A percentile compares a stretch with the other conserved stretches of the same genome.
phyloP scores from a whole-genome alignment of 805 yeast species.

The Brettanomyces custersianus region DNA sequence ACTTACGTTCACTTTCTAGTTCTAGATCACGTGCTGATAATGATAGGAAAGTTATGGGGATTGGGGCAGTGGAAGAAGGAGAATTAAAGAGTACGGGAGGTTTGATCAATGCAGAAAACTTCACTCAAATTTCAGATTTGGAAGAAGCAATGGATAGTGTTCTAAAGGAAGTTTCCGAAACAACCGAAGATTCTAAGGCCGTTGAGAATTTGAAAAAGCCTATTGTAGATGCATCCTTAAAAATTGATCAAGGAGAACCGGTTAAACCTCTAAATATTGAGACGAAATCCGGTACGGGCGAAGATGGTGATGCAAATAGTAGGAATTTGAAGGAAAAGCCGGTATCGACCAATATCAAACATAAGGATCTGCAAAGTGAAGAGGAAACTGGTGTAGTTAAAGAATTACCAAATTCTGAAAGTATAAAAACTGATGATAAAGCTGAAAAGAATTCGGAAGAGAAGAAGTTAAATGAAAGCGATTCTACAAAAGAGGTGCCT shows the following conservation, averaged over 20 bases:
- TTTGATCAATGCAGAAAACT: constrained; percentile 39
- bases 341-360: too few species aligned
- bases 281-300: too few species aligned
- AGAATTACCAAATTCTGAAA: too few species aligned
- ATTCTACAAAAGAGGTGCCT: not conserved
- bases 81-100: constrained; percentile 52
- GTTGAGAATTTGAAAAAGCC: not conserved
- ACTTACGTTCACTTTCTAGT: constrained; percentile 57
- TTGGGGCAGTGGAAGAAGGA: constrained; percentile 19
- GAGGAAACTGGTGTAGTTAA: too few species aligned
- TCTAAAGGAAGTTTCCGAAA: constrained; percentile 24
- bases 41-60: constrained; percentile 25
- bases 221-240: too few species aligned
- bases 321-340: too few species aligned
- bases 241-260: too few species aligned
- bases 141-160: constrained; percentile 42
- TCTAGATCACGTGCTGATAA: constrained; percentile 46
- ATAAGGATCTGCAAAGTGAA: too few species aligned
- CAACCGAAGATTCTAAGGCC: not conserved
- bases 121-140: constrained; percentile 36
- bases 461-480: not conserved
- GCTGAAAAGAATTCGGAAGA: not conserved
- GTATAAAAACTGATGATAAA: too few species aligned
- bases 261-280: too few species aligned
- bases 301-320: too few species aligned